These are phyloP conservation scores for Cucurbita moschata DNA, from an alignment of 306 rosid genomes.

Conservation along the genomic window DNA sequence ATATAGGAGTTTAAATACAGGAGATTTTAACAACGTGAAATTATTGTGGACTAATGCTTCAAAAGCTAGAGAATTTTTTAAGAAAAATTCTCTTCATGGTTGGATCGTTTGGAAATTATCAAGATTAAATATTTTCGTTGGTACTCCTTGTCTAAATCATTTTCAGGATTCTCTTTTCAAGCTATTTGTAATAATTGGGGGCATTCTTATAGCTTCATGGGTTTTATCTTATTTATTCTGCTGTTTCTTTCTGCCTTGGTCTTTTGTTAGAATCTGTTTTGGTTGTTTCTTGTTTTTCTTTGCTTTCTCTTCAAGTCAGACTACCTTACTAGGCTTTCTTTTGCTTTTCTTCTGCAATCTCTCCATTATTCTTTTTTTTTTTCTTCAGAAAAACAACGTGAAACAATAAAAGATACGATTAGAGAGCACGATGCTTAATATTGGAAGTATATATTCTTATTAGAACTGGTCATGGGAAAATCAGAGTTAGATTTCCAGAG, in stretches of 20 bases:
- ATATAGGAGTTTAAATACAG: not conserved
- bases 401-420: not conserved
- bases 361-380: not conserved
- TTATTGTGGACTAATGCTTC: not conserved
- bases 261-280: too few species aligned
- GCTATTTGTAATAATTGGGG: not conserved
- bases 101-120: not conserved
- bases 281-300: too few species aligned
- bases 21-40: not conserved
- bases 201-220: not conserved
- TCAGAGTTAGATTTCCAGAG: conserved; percentile 3
- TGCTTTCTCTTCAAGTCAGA: too few species aligned
- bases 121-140: not conserved
- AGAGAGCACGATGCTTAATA: not conserved
- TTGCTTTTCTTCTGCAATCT: not conserved
- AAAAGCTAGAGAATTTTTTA: too few species aligned
- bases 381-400: too few species aligned
- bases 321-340: too few species aligned
- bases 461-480: not conserved
- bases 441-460: not conserved
- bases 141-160: not conserved
- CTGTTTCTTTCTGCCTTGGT: too few species aligned
- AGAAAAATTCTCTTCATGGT: not conserved
- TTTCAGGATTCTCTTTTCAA: not conserved
- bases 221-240: too few species aligned